A percentile compares a stretch with the other conserved stretches of the same genome.
phyloP scores from a whole-genome alignment of 805 yeast species.

The Myxozyma geophila region DNA sequence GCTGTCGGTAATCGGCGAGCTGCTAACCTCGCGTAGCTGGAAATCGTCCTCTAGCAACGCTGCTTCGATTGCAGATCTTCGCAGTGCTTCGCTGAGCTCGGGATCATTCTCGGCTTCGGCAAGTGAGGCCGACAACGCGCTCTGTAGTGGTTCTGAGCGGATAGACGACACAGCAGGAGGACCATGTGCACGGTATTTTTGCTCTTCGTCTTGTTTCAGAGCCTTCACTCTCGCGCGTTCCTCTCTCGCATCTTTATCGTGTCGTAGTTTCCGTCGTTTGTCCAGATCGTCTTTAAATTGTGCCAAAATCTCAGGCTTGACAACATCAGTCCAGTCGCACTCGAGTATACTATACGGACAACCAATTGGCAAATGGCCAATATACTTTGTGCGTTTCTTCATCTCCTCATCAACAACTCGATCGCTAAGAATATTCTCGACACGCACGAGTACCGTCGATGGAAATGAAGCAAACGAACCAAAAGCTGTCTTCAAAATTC shows the following conservation, averaged over 20 bases:
- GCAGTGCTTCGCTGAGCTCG: conserved; percentile 16
- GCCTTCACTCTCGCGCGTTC: conserved; percentile 60
- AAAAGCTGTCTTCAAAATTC: conserved; percentile 66
- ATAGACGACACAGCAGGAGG: neutral
- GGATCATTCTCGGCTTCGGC: conserved; percentile 13
- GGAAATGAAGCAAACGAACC: conserved; percentile 73
- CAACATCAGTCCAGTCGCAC: conserved; percentile 69
- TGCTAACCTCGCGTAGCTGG: conserved; percentile 1
- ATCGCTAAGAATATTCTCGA: conserved; percentile 74
- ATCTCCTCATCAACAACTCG: conserved; percentile 65
- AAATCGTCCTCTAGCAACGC: neutral
- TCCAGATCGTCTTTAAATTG: conserved; percentile 59
- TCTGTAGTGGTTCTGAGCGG: neutral
- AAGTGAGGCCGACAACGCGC: neutral
- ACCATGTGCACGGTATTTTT: conserved; percentile 3
- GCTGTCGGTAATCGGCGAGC: conserved; percentile 15
- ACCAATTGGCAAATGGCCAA: conserved; percentile 83
- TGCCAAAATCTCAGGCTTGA: conserved; percentile 53
- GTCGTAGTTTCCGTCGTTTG: conserved; percentile 59
- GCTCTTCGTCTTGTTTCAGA: conserved; percentile 58
- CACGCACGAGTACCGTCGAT: conserved; percentile 57
- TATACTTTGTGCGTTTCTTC: conserved; percentile 66
- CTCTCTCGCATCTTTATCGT: conserved; percentile 64
- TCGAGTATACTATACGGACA: conserved; percentile 83
- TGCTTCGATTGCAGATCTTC: conserved; percentile 14